Conservation (phyloP, 2,329 filamentous ascomycete species). For the Plenodomus tracheiphilus region DNA sequence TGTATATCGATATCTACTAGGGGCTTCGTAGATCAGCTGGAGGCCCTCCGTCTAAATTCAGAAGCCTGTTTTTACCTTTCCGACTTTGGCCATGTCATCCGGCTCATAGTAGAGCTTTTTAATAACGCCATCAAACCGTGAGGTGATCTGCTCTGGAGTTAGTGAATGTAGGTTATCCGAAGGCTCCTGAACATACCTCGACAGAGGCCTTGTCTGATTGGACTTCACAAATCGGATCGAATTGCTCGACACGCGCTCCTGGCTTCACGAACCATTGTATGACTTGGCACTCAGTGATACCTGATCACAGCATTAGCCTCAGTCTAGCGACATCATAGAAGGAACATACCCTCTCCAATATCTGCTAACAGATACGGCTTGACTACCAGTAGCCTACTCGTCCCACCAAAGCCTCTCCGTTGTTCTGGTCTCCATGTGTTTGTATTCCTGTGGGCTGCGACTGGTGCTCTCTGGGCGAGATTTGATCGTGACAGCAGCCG, state of each 20-base stretch:
- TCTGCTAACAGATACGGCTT: constrained; percentile 84
- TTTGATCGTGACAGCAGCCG: constrained; percentile 30
- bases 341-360: constrained; percentile 75
- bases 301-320: constrained; percentile 51
- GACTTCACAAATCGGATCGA: constrained; percentile 96
- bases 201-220: constrained; percentile 92
- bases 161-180: constrained; percentile 2
- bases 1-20: constrained; percentile 94
- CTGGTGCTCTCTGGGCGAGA: constrained; percentile 24
- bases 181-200: constrained; percentile 48
- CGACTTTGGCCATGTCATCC: constrained; percentile 94
- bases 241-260: constrained; percentile 93
- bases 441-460: constrained; percentile 24
- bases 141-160: constrained; percentile 73
- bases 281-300: constrained; percentile 97
- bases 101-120: constrained; percentile 96
- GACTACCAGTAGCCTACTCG: constrained; percentile 52
- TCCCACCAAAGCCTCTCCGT: constrained; percentile 45
- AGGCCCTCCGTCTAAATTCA: not conserved
- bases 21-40: constrained; percentile 56
- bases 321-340: not conserved
- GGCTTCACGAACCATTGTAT: constrained; percentile 99
- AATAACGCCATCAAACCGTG: constrained; percentile 90
- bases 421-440: constrained; percentile 27
- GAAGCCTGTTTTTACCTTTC: constrained; percentile 56